phyloP scores from a whole-genome alignment of 208 protist species.

The Leishmania guyanensis region DNA sequence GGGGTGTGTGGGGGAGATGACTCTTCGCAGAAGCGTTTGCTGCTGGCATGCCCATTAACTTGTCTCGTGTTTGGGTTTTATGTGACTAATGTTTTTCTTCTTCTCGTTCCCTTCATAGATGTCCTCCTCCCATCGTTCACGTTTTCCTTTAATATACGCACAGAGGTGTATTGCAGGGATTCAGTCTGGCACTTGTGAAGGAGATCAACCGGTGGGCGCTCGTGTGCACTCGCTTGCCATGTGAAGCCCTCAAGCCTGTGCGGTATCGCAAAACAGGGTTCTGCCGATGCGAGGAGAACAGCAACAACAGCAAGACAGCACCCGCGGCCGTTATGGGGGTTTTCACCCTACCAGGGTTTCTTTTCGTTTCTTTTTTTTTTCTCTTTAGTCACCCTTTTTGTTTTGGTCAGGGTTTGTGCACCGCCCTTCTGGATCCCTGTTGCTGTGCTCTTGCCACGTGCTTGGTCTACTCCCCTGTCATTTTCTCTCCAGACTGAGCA shows the following conservation, averaged over 20 bases:
- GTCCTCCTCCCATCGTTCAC: not conserved
- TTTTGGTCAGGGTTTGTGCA: not conserved
- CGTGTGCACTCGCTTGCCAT: not conserved
- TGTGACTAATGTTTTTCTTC: not conserved
- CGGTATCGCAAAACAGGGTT: not conserved
- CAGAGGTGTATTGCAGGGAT: too few relatives aligned
- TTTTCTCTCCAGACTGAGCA: not conserved
- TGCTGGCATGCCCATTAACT: not conserved
- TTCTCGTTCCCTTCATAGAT: not conserved
- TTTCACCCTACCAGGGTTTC: not conserved
- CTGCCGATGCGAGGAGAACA: not conserved
- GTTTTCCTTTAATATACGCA: not conserved
- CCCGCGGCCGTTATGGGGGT: too few relatives aligned
- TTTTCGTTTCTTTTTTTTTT: not conserved
- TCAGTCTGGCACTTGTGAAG: slow-evolving; percentile 3
- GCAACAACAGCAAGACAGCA: not conserved
- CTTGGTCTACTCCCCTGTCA: not conserved
- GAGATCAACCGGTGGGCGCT: not conserved
- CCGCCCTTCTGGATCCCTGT: not conserved
- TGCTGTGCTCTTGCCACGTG: not conserved
- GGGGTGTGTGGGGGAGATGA: not conserved
- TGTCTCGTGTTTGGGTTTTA: not conserved
- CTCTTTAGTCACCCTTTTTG: not conserved
- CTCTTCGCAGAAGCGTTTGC: not conserved
- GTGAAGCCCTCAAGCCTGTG: not conserved